Conservation (phyloP, 2,329 filamentous ascomycete species). For the Neonectria hederae region DNA sequence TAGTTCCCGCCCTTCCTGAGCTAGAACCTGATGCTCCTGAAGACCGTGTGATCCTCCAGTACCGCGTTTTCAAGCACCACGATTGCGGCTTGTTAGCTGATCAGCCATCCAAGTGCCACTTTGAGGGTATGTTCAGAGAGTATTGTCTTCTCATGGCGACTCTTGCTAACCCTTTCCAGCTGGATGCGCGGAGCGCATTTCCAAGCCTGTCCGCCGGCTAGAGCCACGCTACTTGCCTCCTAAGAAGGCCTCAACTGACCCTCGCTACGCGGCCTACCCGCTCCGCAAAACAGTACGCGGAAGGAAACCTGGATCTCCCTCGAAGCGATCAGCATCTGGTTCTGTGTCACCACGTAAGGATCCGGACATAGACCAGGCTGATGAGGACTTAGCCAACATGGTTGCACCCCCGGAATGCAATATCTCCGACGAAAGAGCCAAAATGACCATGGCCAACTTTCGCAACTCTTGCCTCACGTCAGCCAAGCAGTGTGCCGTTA, state of each 20-base stretch:
- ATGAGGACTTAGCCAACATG: neutral
- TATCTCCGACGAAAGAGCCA: neutral
- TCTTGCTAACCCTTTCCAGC: neutral
- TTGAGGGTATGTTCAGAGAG: neutral
- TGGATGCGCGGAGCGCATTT: neutral
- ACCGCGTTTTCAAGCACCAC: constrained; percentile 2
- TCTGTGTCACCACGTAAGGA: constrained; percentile 6
- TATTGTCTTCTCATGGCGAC: neutral
- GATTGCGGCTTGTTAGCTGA: neutral
- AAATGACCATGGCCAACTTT: neutral
- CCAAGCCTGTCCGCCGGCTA: neutral
- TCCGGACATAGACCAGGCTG: neutral
- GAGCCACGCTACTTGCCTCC: constrained; percentile 4
- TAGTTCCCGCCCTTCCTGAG: constrained; percentile 6
- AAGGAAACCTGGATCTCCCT: no score
- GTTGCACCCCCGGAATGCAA: constrained; percentile 2
- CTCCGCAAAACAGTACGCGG: neutral
- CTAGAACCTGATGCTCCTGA: neutral
- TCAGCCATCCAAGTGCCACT: neutral
- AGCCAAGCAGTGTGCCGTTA: neutral
- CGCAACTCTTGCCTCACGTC: neutral
- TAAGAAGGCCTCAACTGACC: neutral
- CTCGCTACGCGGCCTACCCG: neutral
- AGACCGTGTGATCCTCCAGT: constrained; percentile 8
- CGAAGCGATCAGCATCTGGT: no score